These are phyloP conservation scores for Ensete glaucum DNA, from an alignment of 176 grass and related monocot species.

Conservation along the genomic window DNA sequence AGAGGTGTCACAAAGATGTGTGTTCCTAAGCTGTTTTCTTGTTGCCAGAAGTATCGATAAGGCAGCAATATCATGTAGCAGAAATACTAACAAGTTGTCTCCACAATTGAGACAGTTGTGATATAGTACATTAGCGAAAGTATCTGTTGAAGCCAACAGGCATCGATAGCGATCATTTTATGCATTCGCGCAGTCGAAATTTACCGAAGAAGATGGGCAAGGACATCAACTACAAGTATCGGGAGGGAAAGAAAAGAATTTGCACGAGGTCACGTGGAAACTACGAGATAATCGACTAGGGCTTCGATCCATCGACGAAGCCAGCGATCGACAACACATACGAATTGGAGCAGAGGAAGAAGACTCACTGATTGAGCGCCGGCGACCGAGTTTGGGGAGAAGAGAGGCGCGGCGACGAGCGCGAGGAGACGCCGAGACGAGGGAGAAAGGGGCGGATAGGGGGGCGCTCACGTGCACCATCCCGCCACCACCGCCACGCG, in stretches of 20 bases:
- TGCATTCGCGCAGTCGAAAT: background rate
- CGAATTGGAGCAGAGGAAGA: background rate
- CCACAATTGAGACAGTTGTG: too few species aligned
- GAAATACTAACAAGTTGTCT: too few species aligned
- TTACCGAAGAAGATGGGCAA: too few species aligned
- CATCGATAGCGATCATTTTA: background rate
- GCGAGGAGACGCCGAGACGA: constrained; percentile 7
- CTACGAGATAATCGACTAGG: background rate
- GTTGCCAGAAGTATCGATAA: too few species aligned
- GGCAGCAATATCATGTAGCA: too few species aligned
- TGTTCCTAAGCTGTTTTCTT: too few species aligned
- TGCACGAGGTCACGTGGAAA: too few species aligned
- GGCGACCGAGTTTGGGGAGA: constrained; percentile 3
- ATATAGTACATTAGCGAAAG: too few species aligned
- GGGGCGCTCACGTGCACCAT: constrained; percentile 41
- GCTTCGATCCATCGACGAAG: background rate
- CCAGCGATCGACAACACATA: too few species aligned
- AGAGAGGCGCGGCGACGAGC: constrained; percentile 3
- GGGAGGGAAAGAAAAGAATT: too few species aligned
- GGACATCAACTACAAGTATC: too few species aligned
- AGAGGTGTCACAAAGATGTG: too few species aligned
- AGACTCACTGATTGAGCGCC: background rate
- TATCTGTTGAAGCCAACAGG: background rate
- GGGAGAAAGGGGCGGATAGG: background rate
- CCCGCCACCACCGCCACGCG: constrained; percentile 2